Base-by-base conservation (phyloP, 495 filamentous ascomycete species). In the Halenospora varia region DNA sequence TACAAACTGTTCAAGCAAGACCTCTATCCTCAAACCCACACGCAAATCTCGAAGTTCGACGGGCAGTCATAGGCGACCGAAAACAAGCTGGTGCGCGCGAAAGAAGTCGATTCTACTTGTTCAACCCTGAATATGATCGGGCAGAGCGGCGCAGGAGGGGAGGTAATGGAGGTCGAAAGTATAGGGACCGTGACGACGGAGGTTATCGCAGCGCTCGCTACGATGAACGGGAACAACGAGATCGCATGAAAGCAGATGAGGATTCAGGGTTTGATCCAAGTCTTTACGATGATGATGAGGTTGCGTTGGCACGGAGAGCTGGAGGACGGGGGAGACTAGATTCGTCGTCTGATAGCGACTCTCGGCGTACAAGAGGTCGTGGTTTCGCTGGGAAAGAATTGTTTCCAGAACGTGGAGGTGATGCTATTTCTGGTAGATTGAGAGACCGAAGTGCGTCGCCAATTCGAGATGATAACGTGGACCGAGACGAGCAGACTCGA, bases 41-140 rank as follows among this genome's bases (percentile, higher is more conserved):
- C 35, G 80, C 82, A 22, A 70, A 75, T 19, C 73, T 98, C 1
- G 79, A 84, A 56, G 78, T 96, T 13, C 82, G 94, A 53, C 80
- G 87, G 35, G 88, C 92, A 10, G 78, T 87, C 3, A 73, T 75
- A n/a, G 75, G 79, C 4, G 94, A 98, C 68, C 85, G 78, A 62
- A 98, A 98, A 72, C 79, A 81, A 51, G 73, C 79, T 15, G 84
- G 88, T 39, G 91, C 94, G 0, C 77, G 88, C 13, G 82, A 89
- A 51, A 78, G 86, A 26, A 97, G 94, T 70, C 77, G 90, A 15
- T 97, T 92, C 71, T 98, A 97, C 67, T 82, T 96, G 9, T 79
- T 94, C 65, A 86, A 98, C 63, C 91, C 92, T 0, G 86, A 95
- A 60, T 84, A 92, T 64, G 92, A 96, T 64, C 91, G 89, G 1